Conservation (phyloP, 768 basidiomycete species). For the Kwoniella sp. region DNA sequence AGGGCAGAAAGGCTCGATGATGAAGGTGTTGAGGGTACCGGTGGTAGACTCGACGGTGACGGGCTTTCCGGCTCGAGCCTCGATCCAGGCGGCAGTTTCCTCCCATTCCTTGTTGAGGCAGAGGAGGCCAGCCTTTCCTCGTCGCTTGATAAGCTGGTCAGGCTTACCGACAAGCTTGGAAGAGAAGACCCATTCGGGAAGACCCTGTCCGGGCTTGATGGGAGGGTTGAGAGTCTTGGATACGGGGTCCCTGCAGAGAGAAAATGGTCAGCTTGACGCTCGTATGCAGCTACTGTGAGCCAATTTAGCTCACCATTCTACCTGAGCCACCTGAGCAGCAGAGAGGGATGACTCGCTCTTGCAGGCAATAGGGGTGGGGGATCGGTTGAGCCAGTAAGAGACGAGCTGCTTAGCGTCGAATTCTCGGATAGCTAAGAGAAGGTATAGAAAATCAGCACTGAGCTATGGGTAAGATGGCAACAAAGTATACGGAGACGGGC, state of each 20-base stretch:
- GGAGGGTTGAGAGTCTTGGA: conserved; percentile 56
- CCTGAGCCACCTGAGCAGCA: conserved; percentile 70
- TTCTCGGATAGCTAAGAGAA: conserved; percentile 77
- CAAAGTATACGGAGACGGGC: background rate
- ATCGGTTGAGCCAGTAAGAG: conserved; percentile 94
- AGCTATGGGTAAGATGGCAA: background rate
- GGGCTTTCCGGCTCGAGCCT: conserved; percentile 84
- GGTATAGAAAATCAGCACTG: background rate
- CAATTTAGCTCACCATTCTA: conserved; percentile 50
- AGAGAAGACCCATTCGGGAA: conserved; percentile 58
- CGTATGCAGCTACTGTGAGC: background rate
- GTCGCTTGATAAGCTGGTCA: conserved; percentile 94
- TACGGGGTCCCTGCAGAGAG: conserved; percentile 48
- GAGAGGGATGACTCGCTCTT: conserved; percentile 63
- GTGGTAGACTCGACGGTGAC: conserved; percentile 91
- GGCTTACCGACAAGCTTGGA: conserved; percentile 59
- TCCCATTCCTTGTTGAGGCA: conserved; percentile 91
- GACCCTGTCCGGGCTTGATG: conserved; percentile 56
- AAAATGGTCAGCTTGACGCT: conserved; percentile 5
- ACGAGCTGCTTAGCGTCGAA: conserved; percentile 98
- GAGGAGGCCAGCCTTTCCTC: conserved; percentile 95
- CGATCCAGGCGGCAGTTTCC: conserved; percentile 84
- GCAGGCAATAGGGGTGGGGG: conserved; percentile 66
- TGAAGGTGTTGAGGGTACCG: conserved; percentile 96
- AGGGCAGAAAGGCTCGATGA: conserved; percentile 98